These are phyloP conservation scores for Chaetoceros muelleri DNA, from an alignment of 108 stramenopile genomes.

Conservation along the genomic window DNA sequence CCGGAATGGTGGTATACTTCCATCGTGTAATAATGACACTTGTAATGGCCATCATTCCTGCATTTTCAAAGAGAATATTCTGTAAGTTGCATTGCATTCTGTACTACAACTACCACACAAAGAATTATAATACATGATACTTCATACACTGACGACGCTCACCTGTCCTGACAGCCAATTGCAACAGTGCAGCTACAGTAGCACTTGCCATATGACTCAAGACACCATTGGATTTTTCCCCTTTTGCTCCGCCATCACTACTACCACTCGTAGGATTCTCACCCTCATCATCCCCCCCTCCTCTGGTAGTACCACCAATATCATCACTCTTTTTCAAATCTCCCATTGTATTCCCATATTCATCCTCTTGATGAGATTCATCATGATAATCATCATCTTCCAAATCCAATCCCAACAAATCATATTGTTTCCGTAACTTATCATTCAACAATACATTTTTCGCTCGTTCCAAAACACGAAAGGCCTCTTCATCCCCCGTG, in stretches of 20 bases:
- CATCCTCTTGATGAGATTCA: conserved; percentile 9
- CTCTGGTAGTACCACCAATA: conserved; percentile 3
- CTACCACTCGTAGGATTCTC: conserved; percentile 1
- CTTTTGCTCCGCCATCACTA: conserved; percentile 7
- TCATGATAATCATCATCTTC: conserved; percentile 52
- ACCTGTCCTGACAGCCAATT: conserved; percentile 62
- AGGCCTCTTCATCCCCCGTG: conserved; percentile 69
- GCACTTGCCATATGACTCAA: conserved; percentile 63
- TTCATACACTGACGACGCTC: too few relatives aligned
- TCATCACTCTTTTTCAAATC: background rate
- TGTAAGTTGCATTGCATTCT: too few relatives aligned
- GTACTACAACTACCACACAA: too few relatives aligned
- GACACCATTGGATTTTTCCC: conserved; percentile 33
- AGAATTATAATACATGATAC: too few relatives aligned
- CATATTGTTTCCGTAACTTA: conserved; percentile 69
- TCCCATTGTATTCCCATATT: conserved; percentile 5
- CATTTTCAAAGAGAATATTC: background rate
- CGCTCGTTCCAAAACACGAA: conserved; percentile 66
- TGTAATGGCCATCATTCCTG: background rate
- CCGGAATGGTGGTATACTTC: conserved; percentile 33
- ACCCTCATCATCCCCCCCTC: conserved; percentile 6
- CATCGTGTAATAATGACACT: conserved; percentile 32
- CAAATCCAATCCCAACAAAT: conserved; percentile 73
- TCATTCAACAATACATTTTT: conserved; percentile 55
- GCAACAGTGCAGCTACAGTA: conserved; percentile 51